Conservation (phyloP, 2,329 filamentous ascomycete species). For the Atkinsonella hypoxylon region DNA sequence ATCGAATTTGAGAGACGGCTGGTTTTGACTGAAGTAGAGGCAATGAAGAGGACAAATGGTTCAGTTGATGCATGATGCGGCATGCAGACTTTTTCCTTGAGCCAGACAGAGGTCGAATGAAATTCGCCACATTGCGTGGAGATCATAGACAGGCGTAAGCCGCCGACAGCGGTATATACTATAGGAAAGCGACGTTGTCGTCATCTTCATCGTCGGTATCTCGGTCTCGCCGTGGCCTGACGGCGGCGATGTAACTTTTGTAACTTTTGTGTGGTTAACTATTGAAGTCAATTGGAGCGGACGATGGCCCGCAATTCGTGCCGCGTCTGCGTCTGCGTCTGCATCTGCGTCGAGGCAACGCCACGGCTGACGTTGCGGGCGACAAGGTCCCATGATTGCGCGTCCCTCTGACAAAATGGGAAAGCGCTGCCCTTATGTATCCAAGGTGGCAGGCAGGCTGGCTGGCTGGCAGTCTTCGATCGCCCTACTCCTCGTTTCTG, state of each 20-base stretch:
- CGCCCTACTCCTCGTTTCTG: neutral
- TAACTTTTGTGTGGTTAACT: too few relatives aligned
- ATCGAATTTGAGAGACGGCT: neutral
- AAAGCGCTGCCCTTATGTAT: neutral
- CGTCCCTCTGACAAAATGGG: slow-evolving; percentile 18
- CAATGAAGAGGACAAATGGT: neutral
- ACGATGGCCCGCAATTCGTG: neutral
- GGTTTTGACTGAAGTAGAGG: neutral
- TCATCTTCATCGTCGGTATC: neutral
- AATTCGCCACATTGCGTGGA: neutral
- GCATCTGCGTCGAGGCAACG: slow-evolving; percentile 5
- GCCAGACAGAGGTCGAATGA: neutral
- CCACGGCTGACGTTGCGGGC: slow-evolving; percentile 18
- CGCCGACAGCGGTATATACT: neutral
- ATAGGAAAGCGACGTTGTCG: slow-evolving; percentile 1
- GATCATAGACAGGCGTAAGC: neutral
- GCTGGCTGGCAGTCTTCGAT: neutral
- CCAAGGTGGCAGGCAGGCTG: neutral
- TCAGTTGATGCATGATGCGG: neutral
- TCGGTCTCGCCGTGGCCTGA: neutral
- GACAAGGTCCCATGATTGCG: slow-evolving; percentile 17
- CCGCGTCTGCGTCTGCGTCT: neutral
- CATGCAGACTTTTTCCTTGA: neutral
- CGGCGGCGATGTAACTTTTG: neutral
- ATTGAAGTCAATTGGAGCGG: neutral